Evolutionary conservation across 495 filamentous ascomycete genomes (phyloP), one percentile per base, ranked within the genome.

Genomic region (Jackrogersella multiformis): DNA sequence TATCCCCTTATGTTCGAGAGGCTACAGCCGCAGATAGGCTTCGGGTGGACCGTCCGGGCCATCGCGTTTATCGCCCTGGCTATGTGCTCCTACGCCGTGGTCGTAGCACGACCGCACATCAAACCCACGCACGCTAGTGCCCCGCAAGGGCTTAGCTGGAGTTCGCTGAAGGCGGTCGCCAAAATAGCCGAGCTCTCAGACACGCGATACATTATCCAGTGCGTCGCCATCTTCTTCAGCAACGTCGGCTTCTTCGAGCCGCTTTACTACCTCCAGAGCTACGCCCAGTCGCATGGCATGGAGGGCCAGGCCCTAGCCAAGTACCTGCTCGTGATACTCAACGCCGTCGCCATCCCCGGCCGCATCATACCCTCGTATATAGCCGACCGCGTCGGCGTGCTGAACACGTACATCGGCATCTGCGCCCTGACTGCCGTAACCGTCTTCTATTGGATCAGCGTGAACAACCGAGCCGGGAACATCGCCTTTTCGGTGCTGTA

Each of bases 371-470:
- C 45, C 12, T 49, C 45, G 7, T 49, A 49, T 12, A 32, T 49
- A 9, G 45, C 45, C 4, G 45, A 49, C 24, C 13, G 15, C 6
- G n/a, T 49, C 7, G 45, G 45, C 7, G 45, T 49, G 26, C 5
- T 49, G 13, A 49, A 49, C 26, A 49, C 45, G 3, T 49, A 49
- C 7, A 49, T 49, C n/a, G 23, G 45, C 26, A 49, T 49, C 45
- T 49, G 45, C 5, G 45, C 45, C 18, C 18, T 49, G 2, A 32
- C 45, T 13, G 45, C 45, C 15, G 45, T 49, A 10, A 49, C 24
- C n/a, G 45, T 49, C 24, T 49, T 49, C 26, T 49, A 49, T n/a
- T 49, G 45, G 45, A 49, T 49, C 13, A 49, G 45, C n/a, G 45
- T 49, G 45, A 32, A 49, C 26, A 49, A 32, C 26, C 45, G 45